phyloP scores from a whole-genome alignment of 148 eudicot species.

The Persicaria maculosa region DNA sequence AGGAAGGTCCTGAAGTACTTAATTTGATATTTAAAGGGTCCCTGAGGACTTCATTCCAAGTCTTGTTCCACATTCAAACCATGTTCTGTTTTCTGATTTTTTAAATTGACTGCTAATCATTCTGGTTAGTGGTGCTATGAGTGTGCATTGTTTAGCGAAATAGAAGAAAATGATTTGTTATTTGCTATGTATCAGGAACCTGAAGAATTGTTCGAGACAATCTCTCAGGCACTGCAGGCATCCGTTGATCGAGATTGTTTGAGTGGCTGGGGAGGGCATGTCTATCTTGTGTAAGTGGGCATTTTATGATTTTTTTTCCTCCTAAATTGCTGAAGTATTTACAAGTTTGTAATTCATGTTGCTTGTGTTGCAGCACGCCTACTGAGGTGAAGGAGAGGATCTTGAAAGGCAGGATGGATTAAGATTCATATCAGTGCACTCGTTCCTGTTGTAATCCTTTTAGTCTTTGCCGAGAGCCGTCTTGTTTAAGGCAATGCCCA shows the following conservation, averaged over 20 bases:
- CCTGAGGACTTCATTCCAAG: too few species aligned
- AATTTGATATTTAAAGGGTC: neutral
- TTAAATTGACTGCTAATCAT: too few species aligned
- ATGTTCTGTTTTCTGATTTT: neutral
- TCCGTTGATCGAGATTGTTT: slow-evolving; percentile 92
- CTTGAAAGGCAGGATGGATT: slow-evolving; percentile 95
- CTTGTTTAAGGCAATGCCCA: neutral
- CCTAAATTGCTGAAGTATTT: neutral
- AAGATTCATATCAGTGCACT: neutral
- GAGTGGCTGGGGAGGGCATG: slow-evolving; percentile 99
- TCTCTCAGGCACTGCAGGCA: slow-evolving; percentile 86
- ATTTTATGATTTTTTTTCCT: neutral
- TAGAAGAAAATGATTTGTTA: neutral
- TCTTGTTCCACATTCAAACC: neutral
- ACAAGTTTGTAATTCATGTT: neutral
- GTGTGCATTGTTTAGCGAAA: neutral
- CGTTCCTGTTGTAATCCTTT: neutral
- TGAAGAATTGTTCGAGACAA: slow-evolving; percentile 89
- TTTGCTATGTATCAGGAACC: slow-evolving; percentile 48
- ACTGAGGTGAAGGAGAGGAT: slow-evolving; percentile 85
- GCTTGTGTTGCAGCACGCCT: slow-evolving; percentile 54
- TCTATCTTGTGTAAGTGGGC: slow-evolving; percentile 79
- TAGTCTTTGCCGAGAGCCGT: neutral
- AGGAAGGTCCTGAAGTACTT: neutral
- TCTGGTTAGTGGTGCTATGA: too few species aligned